A percentile compares a stretch with the other conserved stretches of the same genome.
These are phyloP conservation scores for Geotrichum histeridarum DNA, from an alignment of 1,139 yeast species.

Conservation along the genomic window DNA sequence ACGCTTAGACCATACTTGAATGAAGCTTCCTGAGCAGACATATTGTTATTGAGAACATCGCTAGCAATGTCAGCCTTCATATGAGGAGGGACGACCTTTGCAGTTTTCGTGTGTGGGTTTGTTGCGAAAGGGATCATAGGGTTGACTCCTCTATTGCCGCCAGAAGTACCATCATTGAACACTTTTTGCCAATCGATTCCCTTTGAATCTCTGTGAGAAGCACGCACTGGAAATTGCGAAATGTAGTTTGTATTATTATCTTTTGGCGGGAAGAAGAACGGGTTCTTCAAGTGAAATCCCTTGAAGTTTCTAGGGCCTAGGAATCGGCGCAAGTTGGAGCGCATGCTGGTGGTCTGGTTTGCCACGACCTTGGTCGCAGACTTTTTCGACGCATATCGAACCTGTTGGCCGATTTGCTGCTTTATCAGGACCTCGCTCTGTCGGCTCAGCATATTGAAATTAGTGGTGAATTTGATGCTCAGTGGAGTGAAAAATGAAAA, in stretches of 20 bases:
- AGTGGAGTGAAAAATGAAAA: constrained; percentile 1
- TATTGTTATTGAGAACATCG: constrained; percentile 48
- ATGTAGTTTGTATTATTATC: constrained; percentile 72
- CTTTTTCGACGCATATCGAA: constrained; percentile 19
- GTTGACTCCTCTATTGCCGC: constrained; percentile 9
- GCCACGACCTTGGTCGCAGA: constrained; percentile 13
- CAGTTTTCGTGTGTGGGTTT: constrained; percentile 66
- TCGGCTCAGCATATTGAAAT: constrained; percentile 3
- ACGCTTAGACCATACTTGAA: constrained; percentile 74
- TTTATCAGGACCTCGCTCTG: constrained; percentile 9
- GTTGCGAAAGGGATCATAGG: constrained; percentile 66
- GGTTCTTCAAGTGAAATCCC: constrained; percentile 77
- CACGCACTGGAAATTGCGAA: constrained; percentile 49
- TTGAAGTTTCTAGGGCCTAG: constrained; percentile 79
- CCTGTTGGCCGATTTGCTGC: constrained; percentile 12
- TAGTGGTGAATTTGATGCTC: neutral
- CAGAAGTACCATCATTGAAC: constrained; percentile 19
- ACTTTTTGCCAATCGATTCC: constrained; percentile 26
- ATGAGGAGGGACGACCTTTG: constrained; percentile 52
- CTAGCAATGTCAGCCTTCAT: constrained; percentile 56
- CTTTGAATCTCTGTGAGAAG: constrained; percentile 18
- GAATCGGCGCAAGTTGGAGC: constrained; percentile 47
- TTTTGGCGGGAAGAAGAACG: constrained; percentile 67
- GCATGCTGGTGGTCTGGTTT: constrained; percentile 30
- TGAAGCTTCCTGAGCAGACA: constrained; percentile 70